Evolutionary conservation across 768 basidiomycete species (phyloP).

Genomic region (Termitomyces eurrhizus): DNA sequence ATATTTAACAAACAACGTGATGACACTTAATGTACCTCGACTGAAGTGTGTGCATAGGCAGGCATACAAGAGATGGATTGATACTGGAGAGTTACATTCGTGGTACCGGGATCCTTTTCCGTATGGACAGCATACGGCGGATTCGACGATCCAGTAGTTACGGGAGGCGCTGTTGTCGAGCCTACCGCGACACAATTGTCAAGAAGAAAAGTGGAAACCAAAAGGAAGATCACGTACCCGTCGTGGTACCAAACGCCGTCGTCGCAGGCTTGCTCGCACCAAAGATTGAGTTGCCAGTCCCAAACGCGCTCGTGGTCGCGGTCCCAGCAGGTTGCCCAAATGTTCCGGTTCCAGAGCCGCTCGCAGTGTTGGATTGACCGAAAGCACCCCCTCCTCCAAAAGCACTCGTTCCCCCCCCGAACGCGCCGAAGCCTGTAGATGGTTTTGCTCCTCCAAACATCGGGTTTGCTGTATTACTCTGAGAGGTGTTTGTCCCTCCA

Average conservation of each 20-base stretch:
- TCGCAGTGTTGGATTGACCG: constrained; percentile 33
- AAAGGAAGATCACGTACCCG: constrained; percentile 20
- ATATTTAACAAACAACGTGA: constrained; percentile 5
- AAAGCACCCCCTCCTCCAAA: constrained; percentile 50
- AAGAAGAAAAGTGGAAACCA: not conserved
- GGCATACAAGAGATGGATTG: constrained; percentile 83
- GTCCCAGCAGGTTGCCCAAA: constrained; percentile 54
- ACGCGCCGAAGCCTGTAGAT: constrained; percentile 71
- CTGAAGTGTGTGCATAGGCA: constrained; percentile 70
- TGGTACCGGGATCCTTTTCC: constrained; percentile 62
- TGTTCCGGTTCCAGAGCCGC: constrained; percentile 37
- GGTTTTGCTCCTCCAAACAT: constrained; percentile 70
- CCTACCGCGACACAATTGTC: constrained; percentile 22
- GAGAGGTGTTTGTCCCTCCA: constrained; percentile 32
- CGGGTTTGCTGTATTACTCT: constrained; percentile 33
- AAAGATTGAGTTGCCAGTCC: constrained; percentile 31
- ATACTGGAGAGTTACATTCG: constrained; percentile 55
- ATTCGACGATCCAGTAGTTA: constrained; percentile 67
- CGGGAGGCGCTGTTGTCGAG: constrained; percentile 35
- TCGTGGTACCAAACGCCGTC: constrained; percentile 36
- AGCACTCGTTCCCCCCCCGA: constrained; percentile 47
- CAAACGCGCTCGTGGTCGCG: constrained; percentile 42
- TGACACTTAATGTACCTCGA: constrained; percentile 50
- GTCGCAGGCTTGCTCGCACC: constrained; percentile 34
- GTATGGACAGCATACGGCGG: constrained; percentile 53